phyloP scores from a whole-genome alignment of 192 early-diverging fungal genomes.

The Coemansia sp. region DNA sequence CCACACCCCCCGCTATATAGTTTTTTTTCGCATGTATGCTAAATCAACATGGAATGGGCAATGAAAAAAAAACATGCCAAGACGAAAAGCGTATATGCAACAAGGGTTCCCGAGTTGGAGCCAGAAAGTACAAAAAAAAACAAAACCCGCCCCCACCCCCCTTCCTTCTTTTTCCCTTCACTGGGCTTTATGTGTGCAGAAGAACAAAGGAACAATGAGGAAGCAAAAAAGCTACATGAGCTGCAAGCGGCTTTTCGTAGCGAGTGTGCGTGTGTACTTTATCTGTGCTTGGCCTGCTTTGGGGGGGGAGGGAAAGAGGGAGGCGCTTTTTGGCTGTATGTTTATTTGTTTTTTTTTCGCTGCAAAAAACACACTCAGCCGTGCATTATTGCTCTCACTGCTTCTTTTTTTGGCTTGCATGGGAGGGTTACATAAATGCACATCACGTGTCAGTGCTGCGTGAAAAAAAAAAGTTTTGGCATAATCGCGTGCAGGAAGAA shows the following conservation, averaged over 20 bases:
- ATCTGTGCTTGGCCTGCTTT: neutral
- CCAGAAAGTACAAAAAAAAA: neutral
- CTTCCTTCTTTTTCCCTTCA: too few relatives aligned
- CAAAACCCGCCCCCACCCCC: neutral
- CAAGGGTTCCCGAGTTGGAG: neutral
- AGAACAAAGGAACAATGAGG: neutral
- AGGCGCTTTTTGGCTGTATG: too few relatives aligned
- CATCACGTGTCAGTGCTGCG: neutral
- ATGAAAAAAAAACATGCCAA: neutral
- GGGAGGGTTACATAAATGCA: neutral
- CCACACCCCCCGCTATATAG: neutral
- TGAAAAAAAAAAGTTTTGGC: neutral
- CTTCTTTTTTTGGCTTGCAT: neutral
- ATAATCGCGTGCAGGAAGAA: too few relatives aligned
- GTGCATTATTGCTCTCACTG: neutral
- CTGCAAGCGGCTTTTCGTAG: neutral
- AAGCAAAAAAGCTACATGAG: neutral
- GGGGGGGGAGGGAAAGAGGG: neutral
- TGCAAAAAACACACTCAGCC: neutral
- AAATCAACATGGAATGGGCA: too few relatives aligned
- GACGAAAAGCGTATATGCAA: neutral
- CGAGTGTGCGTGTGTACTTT: neutral
- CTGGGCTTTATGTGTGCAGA: neutral
- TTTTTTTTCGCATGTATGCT: neutral
- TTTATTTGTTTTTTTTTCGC: neutral